Evolutionary conservation across 2,329 filamentous ascomycete species (phyloP).

Genomic region (Cadophora sp.): DNA sequence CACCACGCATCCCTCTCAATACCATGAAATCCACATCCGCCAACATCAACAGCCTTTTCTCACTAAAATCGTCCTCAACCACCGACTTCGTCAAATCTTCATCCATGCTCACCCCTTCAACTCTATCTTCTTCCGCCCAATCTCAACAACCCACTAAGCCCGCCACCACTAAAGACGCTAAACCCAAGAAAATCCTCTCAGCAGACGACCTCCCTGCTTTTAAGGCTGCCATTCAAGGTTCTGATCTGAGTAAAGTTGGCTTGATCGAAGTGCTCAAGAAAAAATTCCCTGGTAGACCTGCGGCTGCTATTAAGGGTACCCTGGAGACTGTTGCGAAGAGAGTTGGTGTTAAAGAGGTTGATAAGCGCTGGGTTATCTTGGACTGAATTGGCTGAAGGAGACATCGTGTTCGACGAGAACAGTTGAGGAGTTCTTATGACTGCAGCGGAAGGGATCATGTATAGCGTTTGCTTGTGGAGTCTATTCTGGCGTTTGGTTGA

Average conservation of each 20-base stretch:
- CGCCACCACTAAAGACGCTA: slow-evolving; percentile 27
- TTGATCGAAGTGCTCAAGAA: slow-evolving; percentile 79
- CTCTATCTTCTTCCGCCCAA: neutral
- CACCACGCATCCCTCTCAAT: slow-evolving; percentile 45
- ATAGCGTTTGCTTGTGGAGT: too few species aligned
- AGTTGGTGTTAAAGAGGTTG: slow-evolving; percentile 52
- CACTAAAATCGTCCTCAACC: slow-evolving; percentile 25
- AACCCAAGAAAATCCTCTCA: slow-evolving; percentile 39
- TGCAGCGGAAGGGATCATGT: too few species aligned
- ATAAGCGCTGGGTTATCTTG: slow-evolving; percentile 39
- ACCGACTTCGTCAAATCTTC: slow-evolving; percentile 16
- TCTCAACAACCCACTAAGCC: slow-evolving; percentile 9
- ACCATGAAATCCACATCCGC: slow-evolving; percentile 37
- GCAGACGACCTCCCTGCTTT: slow-evolving; percentile 52
- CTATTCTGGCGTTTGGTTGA: too few species aligned
- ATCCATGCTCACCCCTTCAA: slow-evolving; percentile 10
- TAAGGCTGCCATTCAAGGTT: slow-evolving; percentile 72
- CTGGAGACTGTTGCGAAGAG: slow-evolving; percentile 70
- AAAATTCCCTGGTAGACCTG: slow-evolving; percentile 73
- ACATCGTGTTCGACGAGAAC: too few species aligned
- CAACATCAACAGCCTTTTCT: slow-evolving; percentile 26
- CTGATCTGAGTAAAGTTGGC: slow-evolving; percentile 75
- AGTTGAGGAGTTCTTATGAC: too few species aligned
- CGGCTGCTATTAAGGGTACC: slow-evolving; percentile 74
- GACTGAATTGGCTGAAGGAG: neutral